Evolutionary conservation across 345 rosid species (phyloP), one percentile per base, ranked within the genome.

Genomic region (Linum lewisii): DNA sequence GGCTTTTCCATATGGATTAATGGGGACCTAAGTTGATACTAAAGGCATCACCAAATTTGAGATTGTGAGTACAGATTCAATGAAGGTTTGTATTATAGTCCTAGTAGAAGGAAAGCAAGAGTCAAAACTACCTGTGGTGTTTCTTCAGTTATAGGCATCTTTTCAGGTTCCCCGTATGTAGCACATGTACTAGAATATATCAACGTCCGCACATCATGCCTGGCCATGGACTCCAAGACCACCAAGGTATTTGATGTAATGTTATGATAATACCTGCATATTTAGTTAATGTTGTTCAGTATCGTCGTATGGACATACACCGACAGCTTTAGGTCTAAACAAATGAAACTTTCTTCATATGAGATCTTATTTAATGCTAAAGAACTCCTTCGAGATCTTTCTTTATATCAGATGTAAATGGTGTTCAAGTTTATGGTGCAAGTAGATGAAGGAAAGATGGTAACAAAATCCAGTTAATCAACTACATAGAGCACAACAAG

Each of bases 101-200:
- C 47, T 16, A 11, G 18, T 42, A 11, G 47, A 42, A 29, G 34
- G 15, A 42, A 42, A 42, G 15, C 47, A 42, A 42, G 47, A 42
- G 2, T 42, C 13, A 16, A 42, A 13, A 11, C 16, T 42, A 85
- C 98, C 98, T 88, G 99, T 13, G 82, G 84, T 61, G 97, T 93
- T 49, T 69, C 82, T 83, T 93, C 99, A 24, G 81, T 75, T 51
- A 89, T 93, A 32, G 99, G 99, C 99, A 93, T 93, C 76, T 80
- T 84, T 24, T 85, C 84, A 57, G 99, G 99, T 69, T 93, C 99
- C 60, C 99, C 99, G 38, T 93, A 93, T 44, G 99, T 93, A 50
- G 99, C 99, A 69, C 99, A 93, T 29, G 99, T 93, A 69, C 99
- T 93, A 54, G 99, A 93, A 73, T 93, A 93, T 70, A 93, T 93